Conservation (phyloP, 139 green algal genomes). For the Closterium sp. region DNA sequence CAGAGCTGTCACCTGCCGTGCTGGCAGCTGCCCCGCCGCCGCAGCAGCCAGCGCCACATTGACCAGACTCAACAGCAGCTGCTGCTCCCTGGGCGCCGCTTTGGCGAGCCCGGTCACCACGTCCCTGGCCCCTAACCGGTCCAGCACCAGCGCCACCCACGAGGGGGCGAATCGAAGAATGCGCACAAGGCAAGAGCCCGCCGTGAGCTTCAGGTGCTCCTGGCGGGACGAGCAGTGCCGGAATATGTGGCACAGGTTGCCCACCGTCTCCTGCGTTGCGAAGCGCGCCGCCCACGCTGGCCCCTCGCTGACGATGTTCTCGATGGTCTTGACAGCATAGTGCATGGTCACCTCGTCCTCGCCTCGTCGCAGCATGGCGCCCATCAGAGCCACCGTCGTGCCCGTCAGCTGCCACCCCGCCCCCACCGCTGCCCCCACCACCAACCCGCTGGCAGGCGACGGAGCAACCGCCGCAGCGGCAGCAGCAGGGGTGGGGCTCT, state of each 20-base stretch:
- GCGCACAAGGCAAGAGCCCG: slow-evolving; percentile 69
- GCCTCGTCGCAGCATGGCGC: slow-evolving; percentile 66
- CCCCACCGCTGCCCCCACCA: background rate
- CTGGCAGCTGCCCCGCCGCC: background rate
- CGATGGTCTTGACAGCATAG: slow-evolving; percentile 91
- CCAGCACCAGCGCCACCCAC: slow-evolving; percentile 35
- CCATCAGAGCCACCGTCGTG: slow-evolving; percentile 37
- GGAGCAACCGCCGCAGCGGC: background rate
- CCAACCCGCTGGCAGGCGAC: background rate
- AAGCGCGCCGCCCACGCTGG: slow-evolving; percentile 74
- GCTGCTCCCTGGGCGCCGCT: slow-evolving; percentile 65
- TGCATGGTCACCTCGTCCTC: slow-evolving; percentile 85
- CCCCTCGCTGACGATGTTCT: slow-evolving; percentile 84
- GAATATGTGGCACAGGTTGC: slow-evolving; percentile 45
- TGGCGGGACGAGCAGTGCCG: slow-evolving; percentile 22
- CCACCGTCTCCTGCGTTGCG: slow-evolving; percentile 47
- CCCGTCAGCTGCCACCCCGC: slow-evolving; percentile 16
- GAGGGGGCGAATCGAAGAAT: slow-evolving; percentile 57
- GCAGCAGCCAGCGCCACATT: slow-evolving; percentile 60
- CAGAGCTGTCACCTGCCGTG: slow-evolving; percentile 37
- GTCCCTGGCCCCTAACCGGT: slow-evolving; percentile 58
- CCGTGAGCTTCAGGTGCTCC: slow-evolving; percentile 71
- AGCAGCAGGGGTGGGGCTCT: slow-evolving; percentile 55
- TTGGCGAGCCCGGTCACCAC: slow-evolving; percentile 60
- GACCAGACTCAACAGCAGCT: slow-evolving; percentile 72